These are phyloP conservation scores for Dactylellina drechsleri DNA, from an alignment of 2,329 filamentous ascomycete genomes.

Conservation along the genomic window DNA sequence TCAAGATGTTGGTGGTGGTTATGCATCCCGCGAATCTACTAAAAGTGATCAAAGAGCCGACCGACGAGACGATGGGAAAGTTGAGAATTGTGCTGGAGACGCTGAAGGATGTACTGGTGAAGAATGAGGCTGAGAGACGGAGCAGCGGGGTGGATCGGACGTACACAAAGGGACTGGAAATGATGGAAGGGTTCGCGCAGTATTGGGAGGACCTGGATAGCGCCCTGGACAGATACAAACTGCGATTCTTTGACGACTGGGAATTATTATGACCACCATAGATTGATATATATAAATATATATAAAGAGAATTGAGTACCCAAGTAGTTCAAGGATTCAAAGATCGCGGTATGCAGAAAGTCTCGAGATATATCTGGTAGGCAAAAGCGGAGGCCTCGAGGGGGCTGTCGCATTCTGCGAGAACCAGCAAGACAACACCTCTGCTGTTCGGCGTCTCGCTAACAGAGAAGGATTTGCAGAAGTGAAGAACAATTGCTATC, in stretches of 20 bases:
- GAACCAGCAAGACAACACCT: no score
- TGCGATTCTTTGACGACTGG: slow-evolving; percentile 51
- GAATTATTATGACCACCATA: slow-evolving; percentile 6
- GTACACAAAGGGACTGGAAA: slow-evolving; percentile 50
- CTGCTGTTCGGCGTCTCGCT: no score
- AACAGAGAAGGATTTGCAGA: no score
- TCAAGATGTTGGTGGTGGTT: slow-evolving; percentile 50
- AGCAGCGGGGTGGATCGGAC: slow-evolving; percentile 43
- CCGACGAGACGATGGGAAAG: slow-evolving; percentile 14
- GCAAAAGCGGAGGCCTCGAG: no score
- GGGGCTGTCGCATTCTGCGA: no score
- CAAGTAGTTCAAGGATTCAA: background rate
- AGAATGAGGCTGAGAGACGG: slow-evolving; percentile 38
- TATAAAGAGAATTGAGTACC: background rate
- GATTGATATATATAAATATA: background rate
- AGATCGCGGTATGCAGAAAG: no score
- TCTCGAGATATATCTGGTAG: no score
- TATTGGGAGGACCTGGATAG: slow-evolving; percentile 31
- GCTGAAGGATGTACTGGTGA: slow-evolving; percentile 37
- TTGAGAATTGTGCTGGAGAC: slow-evolving; percentile 39
- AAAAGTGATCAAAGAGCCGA: slow-evolving; percentile 39
- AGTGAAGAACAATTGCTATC: no score
- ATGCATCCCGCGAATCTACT: slow-evolving; percentile 44
- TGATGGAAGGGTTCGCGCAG: slow-evolving; percentile 52
- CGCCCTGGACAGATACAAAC: background rate